A percentile compares a stretch with the other conserved stretches of the same genome.
phyloP scores from a whole-genome alignment of 2,329 filamentous ascomycete species.

The Clarireedia paspali region DNA sequence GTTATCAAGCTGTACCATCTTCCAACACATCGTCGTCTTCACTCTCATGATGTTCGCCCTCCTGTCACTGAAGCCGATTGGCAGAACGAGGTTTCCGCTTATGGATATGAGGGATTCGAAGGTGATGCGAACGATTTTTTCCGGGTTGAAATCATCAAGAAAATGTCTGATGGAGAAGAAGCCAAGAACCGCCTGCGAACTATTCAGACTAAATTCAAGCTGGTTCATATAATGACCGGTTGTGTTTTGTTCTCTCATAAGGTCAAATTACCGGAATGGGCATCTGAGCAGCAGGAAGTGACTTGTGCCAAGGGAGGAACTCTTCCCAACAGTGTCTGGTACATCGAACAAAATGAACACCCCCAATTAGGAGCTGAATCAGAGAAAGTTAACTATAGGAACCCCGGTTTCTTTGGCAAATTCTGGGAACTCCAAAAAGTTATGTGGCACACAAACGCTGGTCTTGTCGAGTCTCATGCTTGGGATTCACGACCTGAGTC shows the following conservation, averaged over 20 bases:
- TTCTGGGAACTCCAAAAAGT: constrained; percentile 96
- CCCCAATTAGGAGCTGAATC: constrained; percentile 64
- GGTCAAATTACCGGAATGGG: constrained; percentile 97
- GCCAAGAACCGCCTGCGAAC: constrained; percentile 84
- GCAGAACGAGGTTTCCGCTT: constrained; percentile 95
- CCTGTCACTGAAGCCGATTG: constrained; percentile 82
- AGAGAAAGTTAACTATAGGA: constrained; percentile 93
- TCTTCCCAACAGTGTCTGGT: constrained; percentile 95
- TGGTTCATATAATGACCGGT: constrained; percentile 94
- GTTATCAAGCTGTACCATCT: constrained; percentile 78
- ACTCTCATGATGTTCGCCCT: constrained; percentile 90
- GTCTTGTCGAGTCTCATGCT: constrained; percentile 89
- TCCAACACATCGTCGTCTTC: constrained; percentile 78
- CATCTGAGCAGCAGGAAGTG: constrained; percentile 97
- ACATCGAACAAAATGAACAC: constrained; percentile 85
- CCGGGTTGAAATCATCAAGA: constrained; percentile 89
- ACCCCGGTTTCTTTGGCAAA: constrained; percentile 93
- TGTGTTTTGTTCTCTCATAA: constrained; percentile 97
- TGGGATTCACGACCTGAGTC: constrained; percentile 95
- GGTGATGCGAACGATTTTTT: constrained; percentile 96
- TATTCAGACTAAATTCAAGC: constrained; percentile 93
- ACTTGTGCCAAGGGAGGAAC: constrained; percentile 89
- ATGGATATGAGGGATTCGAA: constrained; percentile 93
- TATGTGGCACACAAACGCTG: constrained; percentile 98
- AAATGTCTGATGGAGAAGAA: constrained; percentile 67